Evolutionary conservation across 768 basidiomycete genomes (phyloP), one percentile per base, ranked within the genome.

Genomic region (Cyathus striatus): DNA sequence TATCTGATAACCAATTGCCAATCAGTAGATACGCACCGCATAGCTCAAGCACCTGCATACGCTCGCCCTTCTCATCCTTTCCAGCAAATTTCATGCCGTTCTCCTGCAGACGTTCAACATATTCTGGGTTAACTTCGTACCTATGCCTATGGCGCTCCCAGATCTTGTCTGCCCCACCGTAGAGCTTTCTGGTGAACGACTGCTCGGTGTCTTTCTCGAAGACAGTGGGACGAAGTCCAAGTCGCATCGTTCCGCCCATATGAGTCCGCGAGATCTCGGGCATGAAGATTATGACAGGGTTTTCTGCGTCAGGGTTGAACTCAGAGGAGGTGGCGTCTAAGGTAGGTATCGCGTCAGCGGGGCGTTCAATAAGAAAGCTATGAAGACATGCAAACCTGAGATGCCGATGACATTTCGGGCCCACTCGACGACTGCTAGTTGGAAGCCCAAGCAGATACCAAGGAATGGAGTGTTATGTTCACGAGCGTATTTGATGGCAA

Each of bases 181-280:
- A 99, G 56, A 99, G 66, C 59, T 78, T 77, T 23, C 92, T 75
- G 18, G 76, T 66, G 47, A 78, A 79, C 37, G 83, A 85, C 14
- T 60, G 55, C 55, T 85, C 84, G 1, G 81, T 83, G 10, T 68
- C 74, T 6, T 72, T 61, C 44, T 85, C 79, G 61, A 98, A 97
- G 37, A 97, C 77, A 2, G 95, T 99, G 3, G 95, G 92, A n/a
- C 95, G 82, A 32, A 98, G 73, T 18, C 96, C 96, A n/a, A 97
- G 78, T 10, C 96, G 85, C 96, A 99, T 99, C n/a, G 95, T 99
- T 17, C 96, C 96, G 40, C 96, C 96, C 81, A 98, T 91, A 50
- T 98, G 93, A 10, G 94, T 97, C 59, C 86, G 87, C 9, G 92
- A 96, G 53, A 99, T 90, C 61, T 99, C 96, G 14, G 96, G 96